Evolutionary conservation across 2,329 filamentous ascomycete genomes (phyloP), one percentile per base, ranked within the genome.

Genomic region (Phialophora macrospora): DNA sequence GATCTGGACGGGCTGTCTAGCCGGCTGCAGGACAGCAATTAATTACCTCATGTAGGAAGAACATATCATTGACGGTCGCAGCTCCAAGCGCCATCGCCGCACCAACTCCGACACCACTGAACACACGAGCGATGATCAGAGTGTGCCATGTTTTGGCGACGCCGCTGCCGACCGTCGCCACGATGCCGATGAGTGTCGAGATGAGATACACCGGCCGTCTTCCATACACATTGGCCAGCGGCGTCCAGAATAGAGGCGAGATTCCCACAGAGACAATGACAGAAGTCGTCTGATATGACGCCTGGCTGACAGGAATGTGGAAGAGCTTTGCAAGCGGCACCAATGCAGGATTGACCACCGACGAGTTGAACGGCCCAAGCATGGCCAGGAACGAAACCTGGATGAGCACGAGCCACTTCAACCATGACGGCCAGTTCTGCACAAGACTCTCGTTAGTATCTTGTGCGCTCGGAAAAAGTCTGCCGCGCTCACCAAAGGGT

Each of bases 181-280:
- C 74, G 2, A 72, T 70, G 11, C 72, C 73, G 3, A 76, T 62
- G n/a, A 74, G 68, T 12, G 70, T 73, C 8, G 71, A 73, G n/a
- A 72, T 44, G 11, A 77, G 61, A 51, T 75, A 73, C 20, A 77
- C 69, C 0, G 74, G 74, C 51, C 76, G 70, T 20, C 76, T 68
- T 24, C 76, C 76, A 63, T 76, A 76, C 17, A 72, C 66, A 48
- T 77, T 77, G 41, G 74, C 71, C n/a, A 77, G 58, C 2, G 76
- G 73, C 11, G 68, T 66, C 65, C 65, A 70, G 54, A 75, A 20
- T 48, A 69, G 56, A 9, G 67, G 65, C 12, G 52, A 58, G 28
- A 67, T 55, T 1, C 75, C 77, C 17, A 70, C 73, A 59, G 75
- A 67, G n/a, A 74, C 72, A 73, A 61, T 61, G 24, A 46, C 41